Evolutionary conservation across 2,329 filamentous ascomycete species (phyloP).

Genomic region (Aureobasidium sp.): DNA sequence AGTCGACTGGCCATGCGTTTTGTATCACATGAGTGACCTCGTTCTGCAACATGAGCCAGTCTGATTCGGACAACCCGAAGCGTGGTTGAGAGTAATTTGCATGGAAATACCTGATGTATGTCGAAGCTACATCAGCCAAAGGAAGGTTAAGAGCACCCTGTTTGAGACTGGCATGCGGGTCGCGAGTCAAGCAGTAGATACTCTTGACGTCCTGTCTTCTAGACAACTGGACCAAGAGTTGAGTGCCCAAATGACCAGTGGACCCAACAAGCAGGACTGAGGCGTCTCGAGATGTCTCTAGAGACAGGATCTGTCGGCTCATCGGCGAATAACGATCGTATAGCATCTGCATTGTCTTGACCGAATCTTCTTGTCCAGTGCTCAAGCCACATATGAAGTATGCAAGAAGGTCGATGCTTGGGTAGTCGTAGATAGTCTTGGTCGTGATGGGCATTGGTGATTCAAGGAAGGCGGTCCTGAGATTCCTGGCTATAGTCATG

Average conservation of each 20-base stretch:
- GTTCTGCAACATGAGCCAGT: constrained; percentile 21
- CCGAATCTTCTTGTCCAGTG: background rate
- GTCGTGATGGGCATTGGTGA: background rate
- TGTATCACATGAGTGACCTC: constrained; percentile 28
- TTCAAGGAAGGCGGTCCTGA: background rate
- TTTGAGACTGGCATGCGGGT: background rate
- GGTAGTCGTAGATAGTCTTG: background rate
- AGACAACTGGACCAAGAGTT: background rate
- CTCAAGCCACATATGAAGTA: background rate
- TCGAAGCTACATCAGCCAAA: background rate
- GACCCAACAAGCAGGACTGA: background rate
- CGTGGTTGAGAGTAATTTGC: constrained; percentile 13
- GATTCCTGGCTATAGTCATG: background rate
- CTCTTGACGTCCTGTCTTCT: constrained; percentile 22
- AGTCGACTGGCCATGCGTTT: constrained; percentile 34
- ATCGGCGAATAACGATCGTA: background rate
- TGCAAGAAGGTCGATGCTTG: background rate
- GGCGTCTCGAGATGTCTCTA: background rate
- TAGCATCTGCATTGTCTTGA: background rate
- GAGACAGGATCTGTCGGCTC: background rate
- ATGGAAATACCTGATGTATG: background rate
- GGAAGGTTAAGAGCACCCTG: background rate
- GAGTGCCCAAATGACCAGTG: constrained; percentile 2
- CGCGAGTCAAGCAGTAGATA: constrained; percentile 26
- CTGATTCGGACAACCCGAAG: constrained; percentile 22